Conservation (phyloP, 225 moss, liverwort and hornwort species). For the Sphagnum contortum region DNA sequence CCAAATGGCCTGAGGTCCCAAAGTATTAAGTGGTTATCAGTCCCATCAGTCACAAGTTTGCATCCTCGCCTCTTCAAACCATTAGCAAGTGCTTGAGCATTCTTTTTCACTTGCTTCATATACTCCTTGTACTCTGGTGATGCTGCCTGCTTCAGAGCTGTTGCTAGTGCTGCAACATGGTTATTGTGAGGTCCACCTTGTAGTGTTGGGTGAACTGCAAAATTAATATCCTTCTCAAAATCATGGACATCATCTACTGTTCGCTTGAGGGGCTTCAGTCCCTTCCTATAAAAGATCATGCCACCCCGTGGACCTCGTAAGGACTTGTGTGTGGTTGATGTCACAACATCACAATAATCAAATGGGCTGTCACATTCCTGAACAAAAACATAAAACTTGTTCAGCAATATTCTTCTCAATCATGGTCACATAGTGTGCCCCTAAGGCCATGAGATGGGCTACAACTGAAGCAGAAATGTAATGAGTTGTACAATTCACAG, state of each 20-base stretch:
- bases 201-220: slow-evolving; percentile 69
- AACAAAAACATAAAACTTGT: neutral
- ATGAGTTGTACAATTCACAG: too few species aligned
- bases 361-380: slow-evolving; percentile 63
- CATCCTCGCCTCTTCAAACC: slow-evolving; percentile 64
- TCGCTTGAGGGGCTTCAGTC: slow-evolving; percentile 23
- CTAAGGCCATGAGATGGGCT: too few species aligned
- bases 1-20: slow-evolving; percentile 81
- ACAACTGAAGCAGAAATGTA: too few species aligned
- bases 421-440: too few species aligned
- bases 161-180: slow-evolving; percentile 78
- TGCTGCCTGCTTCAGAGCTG: slow-evolving; percentile 61
- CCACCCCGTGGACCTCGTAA: slow-evolving; percentile 85
- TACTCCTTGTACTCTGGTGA: slow-evolving; percentile 54
- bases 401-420: neutral
- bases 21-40: slow-evolving; percentile 82
- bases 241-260: slow-evolving; percentile 29
- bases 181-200: slow-evolving; percentile 96
- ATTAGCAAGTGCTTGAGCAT: slow-evolving; percentile 54
- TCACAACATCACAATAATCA: slow-evolving; percentile 67
- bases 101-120: slow-evolving; percentile 75
- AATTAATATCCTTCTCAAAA: slow-evolving; percentile 71
- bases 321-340: slow-evolving; percentile 78
- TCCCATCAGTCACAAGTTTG: slow-evolving; percentile 82
- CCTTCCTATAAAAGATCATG: slow-evolving; percentile 69